Evolutionary conservation across 768 basidiomycete genomes (phyloP), one percentile per base, ranked within the genome.

Genomic region (Galerina marginata): DNA sequence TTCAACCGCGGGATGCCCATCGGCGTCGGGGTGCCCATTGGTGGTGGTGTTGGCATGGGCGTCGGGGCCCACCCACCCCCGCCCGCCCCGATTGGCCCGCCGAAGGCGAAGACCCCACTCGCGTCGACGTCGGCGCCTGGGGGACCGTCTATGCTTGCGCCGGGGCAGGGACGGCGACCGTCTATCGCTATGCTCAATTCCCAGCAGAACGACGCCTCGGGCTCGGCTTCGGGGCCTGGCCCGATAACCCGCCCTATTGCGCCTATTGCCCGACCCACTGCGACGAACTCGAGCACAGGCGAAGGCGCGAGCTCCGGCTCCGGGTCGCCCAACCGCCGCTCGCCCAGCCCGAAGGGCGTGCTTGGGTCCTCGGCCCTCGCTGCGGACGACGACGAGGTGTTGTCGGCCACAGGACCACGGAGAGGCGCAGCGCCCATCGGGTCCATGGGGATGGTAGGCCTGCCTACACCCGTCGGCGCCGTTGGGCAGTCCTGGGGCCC

Each of bases 381-480:
- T 2, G 85, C 90, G 12, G 91, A 92, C 60, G 91, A 91, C 61
- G 92, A 93, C 69, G 91, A 93, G 69, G 88, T 92, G 10, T 83
- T 93, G 14, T 69, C 77, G 7, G 71, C 74, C 9, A 74, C 81
- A 42, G 74, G 81, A 15, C 79, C 81, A 6, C 76, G 83, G 39
- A 72, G 85, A 49, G 75, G 73, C 38, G 74, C 74, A 16, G 63
- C 67, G 45, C 58, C 61, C 3, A 64, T 69, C 26, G 64, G 65
- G 29, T 33, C 29, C 23, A 52, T 63, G 38, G 58, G 64, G 10
- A 43, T 59, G 33, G 48, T 53, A 26, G 67, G 68, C 23, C 65
- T 65, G n/a, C 61, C 67, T 37, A 51, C 67, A 63, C 55, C 56
- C 51, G 58, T 51, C 33, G 73, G 72, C 38, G 74, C 76, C 29